These are phyloP conservation scores for Fusarium sp. DNA, from an alignment of 2,329 filamentous ascomycete genomes.

Conservation along the genomic window DNA sequence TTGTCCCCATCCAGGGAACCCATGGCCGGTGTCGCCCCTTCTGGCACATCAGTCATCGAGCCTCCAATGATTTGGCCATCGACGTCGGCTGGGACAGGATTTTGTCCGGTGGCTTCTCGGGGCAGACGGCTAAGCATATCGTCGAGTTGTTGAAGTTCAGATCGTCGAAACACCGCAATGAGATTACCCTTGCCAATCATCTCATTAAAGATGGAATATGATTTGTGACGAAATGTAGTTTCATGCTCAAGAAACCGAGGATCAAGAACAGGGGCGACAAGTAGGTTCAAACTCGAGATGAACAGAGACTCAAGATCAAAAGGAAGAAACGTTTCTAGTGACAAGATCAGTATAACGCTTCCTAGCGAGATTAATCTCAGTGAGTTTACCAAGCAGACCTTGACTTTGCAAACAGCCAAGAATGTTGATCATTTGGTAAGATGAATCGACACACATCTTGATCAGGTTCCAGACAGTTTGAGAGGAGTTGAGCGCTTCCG, in stretches of 20 bases:
- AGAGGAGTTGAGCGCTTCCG: slow-evolving; percentile 50
- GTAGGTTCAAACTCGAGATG: slow-evolving; percentile 53
- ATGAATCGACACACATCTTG: slow-evolving; percentile 49
- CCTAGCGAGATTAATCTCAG: background rate
- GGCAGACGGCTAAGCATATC: slow-evolving; percentile 49
- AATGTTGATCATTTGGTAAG: slow-evolving; percentile 48
- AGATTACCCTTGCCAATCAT: slow-evolving; percentile 57
- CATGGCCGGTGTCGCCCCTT: background rate
- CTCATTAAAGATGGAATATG: slow-evolving; percentile 55
- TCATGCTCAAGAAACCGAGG: slow-evolving; percentile 47
- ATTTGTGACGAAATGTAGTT: slow-evolving; percentile 51
- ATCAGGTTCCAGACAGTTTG: slow-evolving; percentile 47
- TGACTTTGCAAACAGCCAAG: slow-evolving; percentile 55
- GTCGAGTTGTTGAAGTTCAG: slow-evolving; percentile 56
- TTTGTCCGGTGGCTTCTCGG: background rate
- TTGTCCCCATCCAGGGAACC: slow-evolving; percentile 16
- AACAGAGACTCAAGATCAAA: slow-evolving; percentile 57
- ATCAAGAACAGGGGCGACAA: slow-evolving; percentile 51
- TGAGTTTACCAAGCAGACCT: slow-evolving; percentile 54
- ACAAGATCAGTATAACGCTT: background rate
- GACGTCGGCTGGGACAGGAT: background rate
- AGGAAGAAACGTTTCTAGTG: slow-evolving; percentile 56
- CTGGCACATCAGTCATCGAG: background rate
- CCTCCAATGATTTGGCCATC: slow-evolving; percentile 33
- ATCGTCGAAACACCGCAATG: slow-evolving; percentile 54